These are phyloP conservation scores for Dactylellina cionopaga DNA, from an alignment of 2,329 filamentous ascomycete genomes.

Conservation along the genomic window DNA sequence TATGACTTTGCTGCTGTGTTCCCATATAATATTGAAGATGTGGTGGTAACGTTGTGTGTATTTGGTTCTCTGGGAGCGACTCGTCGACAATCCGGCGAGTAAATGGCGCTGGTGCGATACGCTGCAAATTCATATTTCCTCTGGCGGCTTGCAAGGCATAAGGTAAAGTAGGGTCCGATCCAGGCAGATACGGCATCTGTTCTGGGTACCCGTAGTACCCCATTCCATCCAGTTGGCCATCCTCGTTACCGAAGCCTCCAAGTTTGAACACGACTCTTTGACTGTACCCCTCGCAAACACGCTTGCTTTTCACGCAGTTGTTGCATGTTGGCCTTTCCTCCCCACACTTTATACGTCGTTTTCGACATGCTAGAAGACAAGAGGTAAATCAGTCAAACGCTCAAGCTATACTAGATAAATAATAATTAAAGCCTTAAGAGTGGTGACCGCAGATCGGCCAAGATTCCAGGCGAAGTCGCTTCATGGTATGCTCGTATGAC, in stretches of 20 bases:
- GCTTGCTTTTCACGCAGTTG: conserved; percentile 87
- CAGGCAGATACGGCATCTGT: conserved; percentile 40
- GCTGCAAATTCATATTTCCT: conserved; percentile 53
- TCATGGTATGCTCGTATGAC: conserved; percentile 5
- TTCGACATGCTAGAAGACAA: conserved; percentile 76
- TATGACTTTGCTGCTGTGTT: conserved; percentile 22
- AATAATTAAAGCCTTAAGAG: neutral
- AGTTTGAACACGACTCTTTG: conserved; percentile 80
- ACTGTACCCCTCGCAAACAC: conserved; percentile 84
- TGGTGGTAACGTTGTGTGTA: conserved; percentile 32
- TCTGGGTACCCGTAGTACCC: conserved; percentile 48
- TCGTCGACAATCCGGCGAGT: conserved; percentile 40
- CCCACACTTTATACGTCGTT: conserved; percentile 95
- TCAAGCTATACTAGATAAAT: neutral
- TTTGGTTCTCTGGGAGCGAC: conserved; percentile 36
- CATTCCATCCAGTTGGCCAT: conserved; percentile 42
- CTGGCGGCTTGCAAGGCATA: conserved; percentile 44
- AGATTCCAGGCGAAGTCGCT: neutral
- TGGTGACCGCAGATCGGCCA: neutral
- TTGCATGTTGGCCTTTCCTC: conserved; percentile 84
- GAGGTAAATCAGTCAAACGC: conserved; percentile 18
- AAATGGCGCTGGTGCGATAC: conserved; percentile 56
- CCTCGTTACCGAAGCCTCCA: conserved; percentile 45
- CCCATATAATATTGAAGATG: conserved; percentile 43
- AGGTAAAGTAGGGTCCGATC: conserved; percentile 34